Evolutionary conservation across 768 basidiomycete genomes (phyloP), one percentile per base, ranked within the genome.

Genomic region (Dioszegia hungarica): DNA sequence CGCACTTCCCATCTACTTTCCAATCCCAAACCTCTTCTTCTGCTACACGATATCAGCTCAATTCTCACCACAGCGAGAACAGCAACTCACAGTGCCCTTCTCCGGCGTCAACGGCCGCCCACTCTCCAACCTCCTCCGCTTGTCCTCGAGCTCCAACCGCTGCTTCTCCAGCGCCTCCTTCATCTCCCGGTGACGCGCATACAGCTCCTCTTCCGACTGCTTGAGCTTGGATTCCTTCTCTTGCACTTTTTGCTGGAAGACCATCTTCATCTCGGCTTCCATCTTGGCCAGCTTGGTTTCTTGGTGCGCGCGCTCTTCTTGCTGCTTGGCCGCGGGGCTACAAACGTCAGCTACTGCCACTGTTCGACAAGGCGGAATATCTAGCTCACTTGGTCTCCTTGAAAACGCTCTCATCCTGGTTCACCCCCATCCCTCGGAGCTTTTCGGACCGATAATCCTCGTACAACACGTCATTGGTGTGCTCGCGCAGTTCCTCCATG

Each of bases 251-350:
- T 98, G 95, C 76, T 93, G 92, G 91, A 99, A 99, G 68, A 99
- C 95, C 90, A 94, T 91, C 85, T 97, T 98, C 95, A 99, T 99
- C 82, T 98, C 95, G 54, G 92, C 89, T 80, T 99, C 95, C 74
- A 76, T 76, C 57, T 74, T 76, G 24, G 90, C 84, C 53, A 99
- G 84, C 78, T 98, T 98, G 66, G 89, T 88, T 62, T 71, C 41
- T 8, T 15, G 31, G 41, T 49, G 33, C 50, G 90, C 81, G 55
- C 95, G 89, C 75, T 99, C 95, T 75, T 99, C 95, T 63, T 93
- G 91, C 80, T 90, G 84, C 78, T 91, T 88, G 57, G 88, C 89
- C 46, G 93, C 93, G 61, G 95, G 95, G 79, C 94, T 98, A 67
- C n/a, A n/a, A 1, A 3, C 31, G 41, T 61, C 46, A 59, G 62